Conservation (phyloP, 768 basidiomycete genomes). For the Tricholomella constricta region DNA sequence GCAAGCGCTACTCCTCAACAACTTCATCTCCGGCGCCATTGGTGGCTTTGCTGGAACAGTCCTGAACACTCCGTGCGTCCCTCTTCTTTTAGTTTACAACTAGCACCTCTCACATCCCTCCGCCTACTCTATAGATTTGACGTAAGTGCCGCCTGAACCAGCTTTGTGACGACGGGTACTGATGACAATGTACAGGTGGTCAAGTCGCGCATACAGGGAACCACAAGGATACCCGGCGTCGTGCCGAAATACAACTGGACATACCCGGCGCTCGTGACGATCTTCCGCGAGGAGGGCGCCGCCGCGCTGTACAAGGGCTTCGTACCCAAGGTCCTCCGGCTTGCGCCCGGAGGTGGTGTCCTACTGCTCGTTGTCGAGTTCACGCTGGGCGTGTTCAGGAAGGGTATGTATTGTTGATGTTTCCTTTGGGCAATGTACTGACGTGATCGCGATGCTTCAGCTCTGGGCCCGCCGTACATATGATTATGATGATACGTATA, state of each 20-base stretch:
- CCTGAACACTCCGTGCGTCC: constrained; percentile 84
- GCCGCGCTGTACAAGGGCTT: constrained; percentile 94
- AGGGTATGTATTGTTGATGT: constrained; percentile 46
- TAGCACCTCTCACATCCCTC: not conserved
- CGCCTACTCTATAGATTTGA: constrained; percentile 43
- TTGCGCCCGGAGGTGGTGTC: constrained; percentile 96
- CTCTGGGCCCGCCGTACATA: constrained; percentile 52
- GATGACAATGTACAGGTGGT: constrained; percentile 55
- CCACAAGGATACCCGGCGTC: constrained; percentile 64
- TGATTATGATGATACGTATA: constrained; percentile 18
- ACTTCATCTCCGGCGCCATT: constrained; percentile 86
- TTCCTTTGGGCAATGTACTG: not conserved
- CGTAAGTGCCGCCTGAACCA: too few species aligned
- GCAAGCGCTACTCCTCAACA: constrained; percentile 79
- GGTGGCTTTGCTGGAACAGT: constrained; percentile 91
- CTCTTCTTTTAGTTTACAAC: not conserved
- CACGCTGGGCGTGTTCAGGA: constrained; percentile 74
- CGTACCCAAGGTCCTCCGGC: constrained; percentile 89
- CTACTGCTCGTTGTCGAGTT: constrained; percentile 92
- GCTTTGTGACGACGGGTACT: too few species aligned
- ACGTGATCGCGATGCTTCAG: constrained; percentile 22
- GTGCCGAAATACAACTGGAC: constrained; percentile 92
- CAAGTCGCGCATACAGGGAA: constrained; percentile 66
- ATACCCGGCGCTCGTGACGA: constrained; percentile 82
- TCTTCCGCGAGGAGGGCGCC: constrained; percentile 85